A percentile compares a stretch with the other conserved stretches of the same genome.
These are phyloP conservation scores for Arabidopsis hybrid DNA, from an alignment of 441 rosid species.

Conservation along the genomic window DNA sequence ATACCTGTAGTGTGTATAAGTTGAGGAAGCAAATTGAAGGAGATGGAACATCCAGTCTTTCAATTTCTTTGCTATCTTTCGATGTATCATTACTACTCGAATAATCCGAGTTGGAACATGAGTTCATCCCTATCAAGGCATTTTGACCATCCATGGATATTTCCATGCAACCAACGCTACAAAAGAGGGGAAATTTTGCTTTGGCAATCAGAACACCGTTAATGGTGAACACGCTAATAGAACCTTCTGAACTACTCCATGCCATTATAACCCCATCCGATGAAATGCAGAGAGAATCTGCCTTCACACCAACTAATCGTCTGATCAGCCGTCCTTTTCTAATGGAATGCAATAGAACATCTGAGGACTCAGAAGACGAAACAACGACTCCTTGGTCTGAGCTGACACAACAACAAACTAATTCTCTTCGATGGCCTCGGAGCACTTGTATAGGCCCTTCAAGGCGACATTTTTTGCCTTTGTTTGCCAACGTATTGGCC, in stretches of 20 bases:
- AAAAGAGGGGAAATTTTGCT: constrained; percentile 73
- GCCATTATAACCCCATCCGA: constrained; percentile 83
- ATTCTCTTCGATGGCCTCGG: constrained; percentile 83
- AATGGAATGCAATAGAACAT: constrained; percentile 81
- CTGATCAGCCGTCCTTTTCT: constrained; percentile 92
- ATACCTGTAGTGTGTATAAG: constrained; percentile 85
- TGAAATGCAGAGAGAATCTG: constrained; percentile 85
- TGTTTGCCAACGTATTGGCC: constrained; percentile 65
- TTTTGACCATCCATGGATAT: constrained; percentile 80
- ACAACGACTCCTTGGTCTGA: constrained; percentile 90
- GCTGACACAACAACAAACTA: constrained; percentile 83
- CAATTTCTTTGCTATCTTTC: constrained; percentile 52
- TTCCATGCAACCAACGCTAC: constrained; percentile 85
- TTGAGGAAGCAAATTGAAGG: constrained; percentile 92
- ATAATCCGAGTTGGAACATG: constrained; percentile 49
- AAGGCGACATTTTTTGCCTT: constrained; percentile 66
- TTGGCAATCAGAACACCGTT: constrained; percentile 75
- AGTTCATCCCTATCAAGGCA: constrained; percentile 82
- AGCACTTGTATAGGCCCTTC: constrained; percentile 98
- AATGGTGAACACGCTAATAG: constrained; percentile 76
- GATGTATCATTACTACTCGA: constrained; percentile 38
- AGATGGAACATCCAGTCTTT: constrained; percentile 61
- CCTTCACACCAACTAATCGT: constrained; percentile 80
- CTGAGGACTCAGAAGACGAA: constrained; percentile 76
- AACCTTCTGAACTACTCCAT: constrained; percentile 70